A percentile compares a stretch with the other conserved stretches of the same genome.
These are phyloP conservation scores for Neobulgaria alba DNA, from an alignment of 2,329 filamentous ascomycete genomes.

Conservation along the genomic window DNA sequence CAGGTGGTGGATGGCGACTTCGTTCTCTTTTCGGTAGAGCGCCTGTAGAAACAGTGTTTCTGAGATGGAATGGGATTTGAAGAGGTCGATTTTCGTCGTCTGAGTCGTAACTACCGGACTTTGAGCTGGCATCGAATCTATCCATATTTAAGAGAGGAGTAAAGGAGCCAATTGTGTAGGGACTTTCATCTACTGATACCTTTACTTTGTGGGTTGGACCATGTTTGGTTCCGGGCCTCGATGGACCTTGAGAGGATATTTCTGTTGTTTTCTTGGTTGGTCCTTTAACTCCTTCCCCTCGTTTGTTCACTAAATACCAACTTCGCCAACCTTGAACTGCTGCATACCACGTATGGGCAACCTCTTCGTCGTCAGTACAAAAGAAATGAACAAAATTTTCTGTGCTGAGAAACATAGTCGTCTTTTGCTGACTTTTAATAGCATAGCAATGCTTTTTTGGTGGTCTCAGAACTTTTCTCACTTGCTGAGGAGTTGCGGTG, in stretches of 20 bases:
- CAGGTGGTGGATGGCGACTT: conserved; percentile 20
- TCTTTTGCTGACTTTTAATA: conserved; percentile 87
- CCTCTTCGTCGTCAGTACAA: conserved; percentile 61
- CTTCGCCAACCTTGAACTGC: conserved; percentile 76
- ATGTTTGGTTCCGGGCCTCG: conserved; percentile 25
- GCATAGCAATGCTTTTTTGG: conserved; percentile 82
- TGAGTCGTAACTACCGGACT: conserved; percentile 15
- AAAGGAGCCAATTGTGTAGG: conserved; percentile 58
- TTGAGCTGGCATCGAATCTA: conserved; percentile 36
- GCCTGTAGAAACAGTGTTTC: conserved; percentile 17
- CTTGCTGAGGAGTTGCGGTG: conserved; percentile 58
- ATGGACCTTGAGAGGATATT: conserved; percentile 3
- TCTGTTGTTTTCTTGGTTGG: conserved; percentile 20
- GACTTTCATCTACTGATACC: conserved; percentile 40
- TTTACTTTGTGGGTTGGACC: conserved; percentile 16
- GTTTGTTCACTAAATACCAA: conserved; percentile 77
- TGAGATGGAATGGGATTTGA: conserved; percentile 26
- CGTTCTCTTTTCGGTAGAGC: conserved; percentile 10
- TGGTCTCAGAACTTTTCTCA: conserved; percentile 64
- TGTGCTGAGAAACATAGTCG: conserved; percentile 69
- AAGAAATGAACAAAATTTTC: conserved; percentile 92
- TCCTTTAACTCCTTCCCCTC: conserved; percentile 34
- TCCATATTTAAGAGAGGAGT: conserved; percentile 58
- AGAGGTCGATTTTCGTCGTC: conserved; percentile 22
- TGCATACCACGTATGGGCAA: conserved; percentile 62